Base-by-base conservation (phyloP, 2,329 filamentous ascomycete genomes). In the Fusarium pseudograminearum region DNA sequence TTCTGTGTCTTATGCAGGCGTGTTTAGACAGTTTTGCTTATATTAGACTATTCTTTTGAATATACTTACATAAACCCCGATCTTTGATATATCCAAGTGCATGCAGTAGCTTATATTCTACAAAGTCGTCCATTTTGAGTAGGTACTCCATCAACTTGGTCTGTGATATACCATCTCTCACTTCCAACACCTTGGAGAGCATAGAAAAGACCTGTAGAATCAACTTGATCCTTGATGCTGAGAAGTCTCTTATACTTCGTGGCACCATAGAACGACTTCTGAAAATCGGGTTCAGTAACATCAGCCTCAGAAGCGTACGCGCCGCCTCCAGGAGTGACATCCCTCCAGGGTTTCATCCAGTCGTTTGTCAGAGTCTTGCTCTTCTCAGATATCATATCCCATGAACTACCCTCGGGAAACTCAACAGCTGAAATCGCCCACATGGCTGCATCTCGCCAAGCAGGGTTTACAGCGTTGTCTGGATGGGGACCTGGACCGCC, bases 391-490 rank as follows among this genome's bases (percentile, higher is more conserved):
- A 70, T 48, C 1, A 70, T 20, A 1, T 70, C 54, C 51, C 51
- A 60, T 0, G 67, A 62, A n/a, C 65, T 74, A 11, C 65, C 60
- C 16, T 57, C 60, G 1, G 62, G 57, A 75, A 78, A 81, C 51
- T 75, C 71, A 41, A 78, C 71, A 59, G 76, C 77, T 34, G 78
- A 72, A 60, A 82, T 80, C 33, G 73, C 76, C 69, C 79, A 81
- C 67, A 82, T 72, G 1, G 78, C 73, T 4, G 82, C 78, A 8
- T 78, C 76, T 42, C 85, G 79, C 84, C 84, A 87, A 2, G 83
- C 84, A 6, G 84, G 83, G 70, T 84, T 84, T 40, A 85, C 78
- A 8, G 82, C 80, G 16, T 80, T 84, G 50, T 79, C 78, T 2
- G 79, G 77, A 34, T 80, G 73, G 4, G 69, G 76, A 0, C 70